Base-by-base conservation (phyloP, 2,329 filamentous ascomycete genomes). In the Fusarium brachygibbosum region DNA sequence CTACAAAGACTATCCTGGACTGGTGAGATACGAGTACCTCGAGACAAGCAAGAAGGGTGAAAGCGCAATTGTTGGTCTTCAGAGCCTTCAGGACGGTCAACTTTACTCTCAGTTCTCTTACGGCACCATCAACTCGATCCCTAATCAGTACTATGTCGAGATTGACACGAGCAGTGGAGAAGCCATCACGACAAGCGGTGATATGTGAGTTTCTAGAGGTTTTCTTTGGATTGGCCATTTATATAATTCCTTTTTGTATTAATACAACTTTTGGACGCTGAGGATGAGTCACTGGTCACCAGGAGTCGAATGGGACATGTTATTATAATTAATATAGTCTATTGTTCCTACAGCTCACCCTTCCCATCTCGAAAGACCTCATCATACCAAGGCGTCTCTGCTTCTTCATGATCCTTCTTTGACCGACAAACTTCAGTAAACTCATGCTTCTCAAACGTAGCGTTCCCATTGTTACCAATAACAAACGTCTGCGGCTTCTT, bases 321-420 rank as follows among this genome's bases (percentile, higher is more conserved):
- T 28, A 28, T 28, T 28, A n/a, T n/a, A n/a, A n/a, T n/a, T n/a
- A n/a, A n/a, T n/a, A n/a, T 28, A 28, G 28, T 28, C 28, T 28
- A 28, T 9, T 9, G 9, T n/a, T 6, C 28, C 28, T 28, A 29
- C 11, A 29, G 9, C 9, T 40, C 40, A 3, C 70, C 69, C 14
- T 50, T 19, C 1, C 64, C 57, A 38, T 70, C 69, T 4, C 69
- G 55, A 29, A 72, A 72, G 2, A 72, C 49, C 1, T 68, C 67
- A 16, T 66, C 38, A 14, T 48, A 70, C 58, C 62, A 69, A n/a
- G 52, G 41, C 6, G 50, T 44, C 5, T 50, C 34, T 1, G 25
- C 52, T 6, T 52, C 57, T 0, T 10, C 45, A 2, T 41, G 23
- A 1, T 51, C 41, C 1, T 19, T 32, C n/a, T 46, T 38, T 1